Evolutionary conservation across 768 basidiomycete species (phyloP).

Genomic region (Galerina marginata): DNA sequence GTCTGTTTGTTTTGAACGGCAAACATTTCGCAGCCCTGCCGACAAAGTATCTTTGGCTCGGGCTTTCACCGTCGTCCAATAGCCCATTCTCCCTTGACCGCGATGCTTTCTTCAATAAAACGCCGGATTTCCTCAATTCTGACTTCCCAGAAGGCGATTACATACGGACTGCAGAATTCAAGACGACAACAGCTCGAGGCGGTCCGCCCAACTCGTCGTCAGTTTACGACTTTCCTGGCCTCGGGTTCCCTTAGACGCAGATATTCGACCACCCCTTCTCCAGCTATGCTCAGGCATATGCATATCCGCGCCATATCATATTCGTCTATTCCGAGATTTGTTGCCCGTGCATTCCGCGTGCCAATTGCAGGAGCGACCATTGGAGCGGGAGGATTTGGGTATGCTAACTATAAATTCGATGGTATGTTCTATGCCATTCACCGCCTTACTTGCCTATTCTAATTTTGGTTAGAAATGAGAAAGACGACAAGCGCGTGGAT

Average conservation of each 20-base stretch:
- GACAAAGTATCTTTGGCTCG: too few relatives aligned
- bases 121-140: conserved; percentile 40
- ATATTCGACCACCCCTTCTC: conserved; percentile 44
- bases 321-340: conserved; percentile 85
- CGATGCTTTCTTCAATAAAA: conserved; percentile 51
- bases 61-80: too few relatives aligned
- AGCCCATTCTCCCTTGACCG: too few relatives aligned
- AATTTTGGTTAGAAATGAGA: conserved; percentile 60
- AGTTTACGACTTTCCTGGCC: conserved; percentile 61
- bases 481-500: conserved; percentile 74
- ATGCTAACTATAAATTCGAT: conserved; percentile 97
- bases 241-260: conserved; percentile 58
- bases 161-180: conserved; percentile 56
- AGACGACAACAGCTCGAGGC: conserved; percentile 34
- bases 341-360: conserved; percentile 85
- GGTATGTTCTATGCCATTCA: conserved; percentile 52
- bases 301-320: conserved; percentile 84
- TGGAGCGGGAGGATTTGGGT: conserved; percentile 90
- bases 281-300: conserved; percentile 60
- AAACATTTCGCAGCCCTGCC: conserved; percentile 3
- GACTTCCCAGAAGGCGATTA: conserved; percentile 49
- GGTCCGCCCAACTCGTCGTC: conserved; percentile 55
- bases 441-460: neutral
- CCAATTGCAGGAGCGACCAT: conserved; percentile 89
- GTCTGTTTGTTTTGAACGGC: conserved; percentile 14